A percentile compares a stretch with the other conserved stretches of the same genome.
phyloP scores from a whole-genome alignment of 2,329 filamentous ascomycete genomes.

The Fusarium luffae region DNA sequence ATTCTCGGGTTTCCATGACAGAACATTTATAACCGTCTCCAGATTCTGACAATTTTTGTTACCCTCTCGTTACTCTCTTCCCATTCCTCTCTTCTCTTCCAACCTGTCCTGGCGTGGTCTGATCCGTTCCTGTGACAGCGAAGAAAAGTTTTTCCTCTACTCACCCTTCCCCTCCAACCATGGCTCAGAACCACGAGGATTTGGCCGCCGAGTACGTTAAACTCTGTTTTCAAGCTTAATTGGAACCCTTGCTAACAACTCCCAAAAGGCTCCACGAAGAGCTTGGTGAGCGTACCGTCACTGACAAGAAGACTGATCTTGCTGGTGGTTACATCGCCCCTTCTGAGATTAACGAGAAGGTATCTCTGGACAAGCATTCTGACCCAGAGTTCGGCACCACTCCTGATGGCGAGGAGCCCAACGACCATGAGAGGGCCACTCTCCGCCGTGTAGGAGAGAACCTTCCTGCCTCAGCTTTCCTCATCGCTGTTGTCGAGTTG shows the following conservation, averaged over 20 bases:
- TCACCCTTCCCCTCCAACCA: constrained; percentile 26
- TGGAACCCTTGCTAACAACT: constrained; percentile 21
- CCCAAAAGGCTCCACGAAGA: constrained; percentile 45
- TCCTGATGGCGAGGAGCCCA: constrained; percentile 63
- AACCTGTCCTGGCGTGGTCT: background rate
- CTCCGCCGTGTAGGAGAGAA: constrained; percentile 66
- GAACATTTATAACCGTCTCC: constrained; percentile 36
- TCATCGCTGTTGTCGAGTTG: constrained; percentile 67
- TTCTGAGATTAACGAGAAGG: constrained; percentile 42
- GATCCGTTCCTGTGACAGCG: constrained; percentile 7
- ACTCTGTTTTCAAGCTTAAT: constrained; percentile 22
- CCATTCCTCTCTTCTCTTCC: constrained; percentile 10
- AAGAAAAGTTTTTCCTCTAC: constrained; percentile 12
- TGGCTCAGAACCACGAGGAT: constrained; percentile 52
- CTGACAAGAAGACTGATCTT: constrained; percentile 41
- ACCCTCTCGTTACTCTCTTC: constrained; percentile 12
- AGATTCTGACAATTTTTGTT: constrained; percentile 30
- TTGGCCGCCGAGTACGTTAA: constrained; percentile 48
- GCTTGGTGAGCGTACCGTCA: constrained; percentile 42
- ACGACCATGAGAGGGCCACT: constrained; percentile 60
- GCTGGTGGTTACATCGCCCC: constrained; percentile 41
- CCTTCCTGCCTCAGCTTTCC: constrained; percentile 65
- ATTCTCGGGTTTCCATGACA: constrained; percentile 26
- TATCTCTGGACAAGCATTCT: constrained; percentile 40
- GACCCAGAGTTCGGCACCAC: constrained; percentile 48